Percentiles rank a stretch among this genome's conserved stretches.
Evolutionary conservation across 106 monocot species (phyloP).

Genomic region (Apostasia ramifera): DNA sequence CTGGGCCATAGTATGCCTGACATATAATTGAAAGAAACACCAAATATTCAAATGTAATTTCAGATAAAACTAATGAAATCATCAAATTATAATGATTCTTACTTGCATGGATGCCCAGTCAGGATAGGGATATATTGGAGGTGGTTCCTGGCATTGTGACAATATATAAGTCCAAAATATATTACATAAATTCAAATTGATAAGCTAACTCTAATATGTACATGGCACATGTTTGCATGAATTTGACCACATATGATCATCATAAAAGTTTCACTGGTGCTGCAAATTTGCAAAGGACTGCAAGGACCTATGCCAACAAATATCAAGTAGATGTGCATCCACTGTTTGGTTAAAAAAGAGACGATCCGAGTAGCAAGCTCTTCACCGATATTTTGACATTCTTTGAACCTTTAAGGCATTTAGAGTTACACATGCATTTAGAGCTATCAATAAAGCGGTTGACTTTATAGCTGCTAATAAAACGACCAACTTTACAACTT

Average conservation of each 20-base stretch:
- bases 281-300: neutral
- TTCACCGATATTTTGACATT: neutral
- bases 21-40: conserved; percentile 1
- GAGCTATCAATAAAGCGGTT: too few relatives aligned
- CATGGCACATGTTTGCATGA: neutral
- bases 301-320: neutral
- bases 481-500: too few relatives aligned
- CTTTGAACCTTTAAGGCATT: too few relatives aligned
- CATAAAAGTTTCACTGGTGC: neutral
- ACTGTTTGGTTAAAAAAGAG: neutral
- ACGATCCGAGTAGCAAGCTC: neutral
- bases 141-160: conserved; percentile 38
- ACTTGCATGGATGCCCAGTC: conserved; percentile 90
- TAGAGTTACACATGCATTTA: too few relatives aligned
- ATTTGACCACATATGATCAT: neutral
- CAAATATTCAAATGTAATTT: neutral
- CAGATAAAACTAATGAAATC: neutral
- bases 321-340: neutral
- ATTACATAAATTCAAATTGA: neutral
- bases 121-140: conserved; percentile 42
- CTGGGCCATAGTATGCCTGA: conserved; percentile 78
- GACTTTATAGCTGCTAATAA: too few relatives aligned
- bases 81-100: neutral
- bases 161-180: neutral
- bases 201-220: neutral